Evolutionary conservation across 2,329 filamentous ascomycete genomes (phyloP).

Genomic region (Arthrobotrys sphaeroides): DNA sequence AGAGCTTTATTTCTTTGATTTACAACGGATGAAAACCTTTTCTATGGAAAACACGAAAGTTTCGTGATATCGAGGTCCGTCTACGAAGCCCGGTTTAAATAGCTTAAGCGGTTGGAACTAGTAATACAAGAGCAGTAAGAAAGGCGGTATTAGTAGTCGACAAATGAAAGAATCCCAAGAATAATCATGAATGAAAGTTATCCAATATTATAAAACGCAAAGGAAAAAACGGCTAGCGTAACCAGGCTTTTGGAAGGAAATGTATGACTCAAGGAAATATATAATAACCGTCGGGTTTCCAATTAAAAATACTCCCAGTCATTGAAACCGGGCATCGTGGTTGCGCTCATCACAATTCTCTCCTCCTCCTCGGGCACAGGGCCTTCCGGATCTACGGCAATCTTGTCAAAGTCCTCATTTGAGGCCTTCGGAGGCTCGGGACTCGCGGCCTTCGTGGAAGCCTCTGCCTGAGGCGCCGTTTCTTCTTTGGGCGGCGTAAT

Average conservation of each 20-base stretch:
- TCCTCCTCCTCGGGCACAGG: slow-evolving; percentile 52
- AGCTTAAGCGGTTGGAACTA: neutral
- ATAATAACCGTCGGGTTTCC: neutral
- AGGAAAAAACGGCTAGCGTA: slow-evolving; percentile 9
- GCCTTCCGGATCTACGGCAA: slow-evolving; percentile 44
- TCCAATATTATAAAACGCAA: neutral
- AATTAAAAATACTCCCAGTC: slow-evolving; percentile 52
- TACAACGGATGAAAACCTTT: slow-evolving; percentile 11
- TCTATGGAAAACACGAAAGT: neutral
- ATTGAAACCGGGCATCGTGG: slow-evolving; percentile 27
- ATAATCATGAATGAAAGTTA: neutral
- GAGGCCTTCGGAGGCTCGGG: slow-evolving; percentile 19
- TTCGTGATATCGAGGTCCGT: neutral
- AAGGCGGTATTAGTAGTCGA: neutral
- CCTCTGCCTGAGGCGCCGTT: slow-evolving; percentile 17
- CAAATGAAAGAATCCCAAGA: slow-evolving; percentile 8
- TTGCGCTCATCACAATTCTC: slow-evolving; percentile 52
- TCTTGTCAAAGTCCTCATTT: slow-evolving; percentile 48
- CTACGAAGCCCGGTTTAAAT: neutral
- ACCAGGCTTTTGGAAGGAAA: slow-evolving; percentile 27
- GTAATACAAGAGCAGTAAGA: slow-evolving; percentile 7
- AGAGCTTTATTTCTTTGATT: slow-evolving; percentile 47
- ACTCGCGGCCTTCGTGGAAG: slow-evolving; percentile 7
- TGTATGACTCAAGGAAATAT: slow-evolving; percentile 16
- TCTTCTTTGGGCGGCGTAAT: slow-evolving; percentile 1